Evolutionary conservation across 352 stramenopile species (phyloP).

Genomic region (Thalassiosira allenii): DNA sequence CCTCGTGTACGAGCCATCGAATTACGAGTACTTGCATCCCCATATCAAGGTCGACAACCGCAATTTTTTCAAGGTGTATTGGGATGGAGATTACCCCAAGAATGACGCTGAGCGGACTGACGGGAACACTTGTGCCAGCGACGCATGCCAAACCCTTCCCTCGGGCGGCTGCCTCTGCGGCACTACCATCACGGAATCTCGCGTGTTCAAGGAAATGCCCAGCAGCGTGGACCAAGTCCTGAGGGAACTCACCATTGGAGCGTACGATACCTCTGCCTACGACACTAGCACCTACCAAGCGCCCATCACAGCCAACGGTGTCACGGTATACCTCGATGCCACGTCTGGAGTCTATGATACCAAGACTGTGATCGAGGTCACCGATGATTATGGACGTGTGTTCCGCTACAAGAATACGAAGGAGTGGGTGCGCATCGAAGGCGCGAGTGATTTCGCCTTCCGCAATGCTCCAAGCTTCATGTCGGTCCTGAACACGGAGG

Average conservation of each 20-base stretch:
- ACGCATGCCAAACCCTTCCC: slow-evolving; percentile 42
- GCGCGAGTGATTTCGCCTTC: slow-evolving; percentile 63
- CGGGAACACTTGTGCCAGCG: slow-evolving; percentile 57
- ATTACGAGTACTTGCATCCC: slow-evolving; percentile 48
- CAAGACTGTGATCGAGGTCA: slow-evolving; percentile 71
- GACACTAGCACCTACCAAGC: slow-evolving; percentile 47
- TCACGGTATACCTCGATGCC: slow-evolving; percentile 58
- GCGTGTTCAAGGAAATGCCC: slow-evolving; percentile 62
- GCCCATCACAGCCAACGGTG: slow-evolving; percentile 38
- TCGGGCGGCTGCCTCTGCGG: slow-evolving; percentile 63
- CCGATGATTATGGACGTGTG: slow-evolving; percentile 52
- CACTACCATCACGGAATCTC: slow-evolving; percentile 44
- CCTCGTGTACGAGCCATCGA: slow-evolving; percentile 65
- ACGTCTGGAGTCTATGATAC: slow-evolving; percentile 37
- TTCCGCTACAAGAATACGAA: slow-evolving; percentile 64
- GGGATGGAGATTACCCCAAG: slow-evolving; percentile 52
- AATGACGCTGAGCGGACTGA: slow-evolving; percentile 51
- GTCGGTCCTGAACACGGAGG: slow-evolving; percentile 62
- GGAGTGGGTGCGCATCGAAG: slow-evolving; percentile 61
- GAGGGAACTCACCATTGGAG: slow-evolving; percentile 61
- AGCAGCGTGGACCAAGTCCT: slow-evolving; percentile 58
- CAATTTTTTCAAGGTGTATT: slow-evolving; percentile 75
- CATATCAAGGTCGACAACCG: slow-evolving; percentile 58
- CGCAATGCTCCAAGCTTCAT: slow-evolving; percentile 80
- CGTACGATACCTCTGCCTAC: slow-evolving; percentile 48